Evolutionary conservation across 345 rosid species (phyloP).

Genomic region (Cardamine chenopodiifolia): DNA sequence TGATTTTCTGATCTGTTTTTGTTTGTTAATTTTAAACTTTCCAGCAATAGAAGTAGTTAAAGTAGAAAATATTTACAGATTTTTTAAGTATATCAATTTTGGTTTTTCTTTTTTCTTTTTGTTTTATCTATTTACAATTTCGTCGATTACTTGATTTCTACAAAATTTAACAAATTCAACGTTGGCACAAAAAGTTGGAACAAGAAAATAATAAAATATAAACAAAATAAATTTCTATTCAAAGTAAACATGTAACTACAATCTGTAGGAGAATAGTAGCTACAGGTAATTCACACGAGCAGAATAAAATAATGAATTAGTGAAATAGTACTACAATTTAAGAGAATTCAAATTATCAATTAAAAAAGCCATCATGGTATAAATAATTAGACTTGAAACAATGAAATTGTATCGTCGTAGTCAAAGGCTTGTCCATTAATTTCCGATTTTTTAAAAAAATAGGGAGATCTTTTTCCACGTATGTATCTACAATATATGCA

Average conservation of each 20-base stretch:
- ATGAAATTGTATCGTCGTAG: background rate
- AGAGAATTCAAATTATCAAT: background rate
- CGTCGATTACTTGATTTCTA: background rate
- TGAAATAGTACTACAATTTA: background rate
- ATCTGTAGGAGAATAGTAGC: background rate
- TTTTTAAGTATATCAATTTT: background rate
- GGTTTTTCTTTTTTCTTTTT: background rate
- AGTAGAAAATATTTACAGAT: background rate
- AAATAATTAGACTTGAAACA: background rate
- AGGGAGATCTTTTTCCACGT: constrained; percentile 8
- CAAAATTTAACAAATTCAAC: constrained; percentile 1
- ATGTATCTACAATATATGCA: constrained; percentile 9
- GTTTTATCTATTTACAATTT: background rate
- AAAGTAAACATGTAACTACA: constrained; percentile 7
- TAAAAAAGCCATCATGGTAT: background rate
- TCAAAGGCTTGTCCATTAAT: constrained; percentile 23
- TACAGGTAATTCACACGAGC: background rate
- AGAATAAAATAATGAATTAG: background rate
- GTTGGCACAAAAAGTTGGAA: background rate
- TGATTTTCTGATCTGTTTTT: background rate
- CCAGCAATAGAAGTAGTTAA: background rate
- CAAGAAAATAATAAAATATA: background rate
- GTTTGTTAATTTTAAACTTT: background rate
- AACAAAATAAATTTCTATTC: background rate
- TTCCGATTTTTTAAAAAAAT: background rate